Conservation (phyloP, 257 asterid genomes). For the Primulina eburnea region DNA sequence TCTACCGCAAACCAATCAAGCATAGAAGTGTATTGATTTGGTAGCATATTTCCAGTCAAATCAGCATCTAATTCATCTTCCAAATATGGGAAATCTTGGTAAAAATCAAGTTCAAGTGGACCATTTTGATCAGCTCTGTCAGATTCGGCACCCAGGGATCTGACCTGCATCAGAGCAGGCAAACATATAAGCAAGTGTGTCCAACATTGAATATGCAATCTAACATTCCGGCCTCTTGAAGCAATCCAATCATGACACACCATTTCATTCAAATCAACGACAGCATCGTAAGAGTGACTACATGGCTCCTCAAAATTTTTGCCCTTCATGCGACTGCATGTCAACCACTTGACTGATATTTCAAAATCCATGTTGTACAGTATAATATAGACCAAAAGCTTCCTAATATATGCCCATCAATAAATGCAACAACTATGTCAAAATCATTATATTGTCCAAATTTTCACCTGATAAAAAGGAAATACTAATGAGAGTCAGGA, state of each 20-base stretch:
- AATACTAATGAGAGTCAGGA: conserved; percentile 11
- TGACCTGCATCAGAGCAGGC: conserved; percentile 52
- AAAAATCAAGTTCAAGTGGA: conserved; percentile 60
- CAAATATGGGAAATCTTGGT: conserved; percentile 46
- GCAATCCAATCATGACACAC: conserved; percentile 19
- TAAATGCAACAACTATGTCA: neutral
- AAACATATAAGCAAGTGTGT: conserved; percentile 21
- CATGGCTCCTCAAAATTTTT: neutral
- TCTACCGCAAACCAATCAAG: conserved; percentile 99
- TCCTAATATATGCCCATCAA: neutral
- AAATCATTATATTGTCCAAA: conserved; percentile 12
- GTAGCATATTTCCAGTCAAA: conserved; percentile 50
- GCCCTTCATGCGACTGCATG: neutral
- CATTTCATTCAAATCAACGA: conserved; percentile 7
- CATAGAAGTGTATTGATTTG: conserved; percentile 64
- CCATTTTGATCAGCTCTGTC: conserved; percentile 92
- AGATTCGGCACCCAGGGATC: conserved; percentile 92
- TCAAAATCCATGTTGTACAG: neutral
- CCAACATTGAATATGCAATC: conserved; percentile 9
- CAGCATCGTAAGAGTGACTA: conserved; percentile 7
- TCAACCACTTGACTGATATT: neutral
- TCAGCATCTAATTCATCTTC: conserved; percentile 49
- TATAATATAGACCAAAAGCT: neutral
- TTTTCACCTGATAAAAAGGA: neutral
- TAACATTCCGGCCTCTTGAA: conserved; percentile 16